Evolutionary conservation across 257 asterid genomes (phyloP).

Genomic region (Petunia axillaris): DNA sequence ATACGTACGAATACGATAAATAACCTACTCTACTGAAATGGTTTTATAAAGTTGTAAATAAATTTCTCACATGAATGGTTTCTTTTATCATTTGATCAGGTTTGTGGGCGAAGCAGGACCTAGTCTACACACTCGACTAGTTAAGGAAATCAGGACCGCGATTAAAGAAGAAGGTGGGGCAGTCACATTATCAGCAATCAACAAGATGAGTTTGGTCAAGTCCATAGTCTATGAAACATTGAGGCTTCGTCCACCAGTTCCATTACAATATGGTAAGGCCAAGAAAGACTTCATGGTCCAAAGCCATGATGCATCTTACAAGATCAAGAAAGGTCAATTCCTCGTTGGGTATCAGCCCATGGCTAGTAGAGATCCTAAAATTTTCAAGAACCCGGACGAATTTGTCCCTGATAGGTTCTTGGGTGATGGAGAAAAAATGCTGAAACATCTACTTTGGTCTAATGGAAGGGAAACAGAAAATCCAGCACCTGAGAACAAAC

Average conservation of each 20-base stretch:
- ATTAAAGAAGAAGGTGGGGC: conserved; percentile 58
- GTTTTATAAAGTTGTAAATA: neutral
- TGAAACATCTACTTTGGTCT: conserved; percentile 74
- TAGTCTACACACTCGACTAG: conserved; percentile 58
- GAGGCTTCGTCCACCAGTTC: conserved; percentile 71
- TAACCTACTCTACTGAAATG: neutral
- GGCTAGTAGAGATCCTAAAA: conserved; percentile 62
- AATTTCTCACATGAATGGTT: conserved; percentile 43
- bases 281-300: conserved; percentile 49
- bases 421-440: conserved; percentile 57
- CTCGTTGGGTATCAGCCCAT: conserved; percentile 76
- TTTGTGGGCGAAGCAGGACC: conserved; percentile 67
- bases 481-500: conserved; percentile 60
- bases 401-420: conserved; percentile 66
- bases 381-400: conserved; percentile 50
- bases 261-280: conserved; percentile 73
- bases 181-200: conserved; percentile 39
- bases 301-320: conserved; percentile 60
- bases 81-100: conserved; percentile 58
- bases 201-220: conserved; percentile 59
- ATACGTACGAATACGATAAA: no score
- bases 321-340: conserved; percentile 72
- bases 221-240: conserved; percentile 71
- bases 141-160: conserved; percentile 51
- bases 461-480: conserved; percentile 63